Evolutionary conservation across 2,329 filamentous ascomycete species (phyloP), one percentile per base, ranked within the genome.

Genomic region (Penicillium sp.): DNA sequence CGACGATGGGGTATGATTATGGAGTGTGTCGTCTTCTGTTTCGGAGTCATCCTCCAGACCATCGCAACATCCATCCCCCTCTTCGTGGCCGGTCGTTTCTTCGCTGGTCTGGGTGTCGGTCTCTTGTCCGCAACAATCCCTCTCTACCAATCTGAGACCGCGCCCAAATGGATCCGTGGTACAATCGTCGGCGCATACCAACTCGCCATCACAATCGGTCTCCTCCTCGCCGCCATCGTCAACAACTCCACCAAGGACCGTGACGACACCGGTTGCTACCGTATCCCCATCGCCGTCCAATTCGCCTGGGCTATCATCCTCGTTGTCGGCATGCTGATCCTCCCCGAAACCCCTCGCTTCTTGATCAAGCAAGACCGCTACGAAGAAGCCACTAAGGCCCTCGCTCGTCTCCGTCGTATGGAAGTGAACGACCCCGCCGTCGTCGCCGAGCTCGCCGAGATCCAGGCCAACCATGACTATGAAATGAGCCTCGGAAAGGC

Each of bases 401-500:
- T 95, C 9, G 74, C 82, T 47, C 81, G 80, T 53, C 82, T 95
- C 27, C 88, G 90, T 66, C 87, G 88, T 55, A 86, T 66, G 34
- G 65, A 94, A 75, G 80, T 86, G 41, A 70, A 77, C 52, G 82
- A 88, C 51, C 91, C 87, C 25, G 82, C 87, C 56, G 88, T 85
- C 70, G 84, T 93, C 73, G 79, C 83, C 56, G 90, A 95, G 76
- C 81, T 94, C 42, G 81, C 87, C 35, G 90, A 95, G 77, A 90
- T 96, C 64, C 81, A 92, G 59, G 90, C 90, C 76, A 95, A 94
- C 79, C 85, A 93, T 74, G 89, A 90, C 74, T 90, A 91, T 72
- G 91, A 96, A 21, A 35, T 87, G 64, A 64, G 49, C 39, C 31
- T 58, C 9, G 56, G 52, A 29, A 37, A 31, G 13, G 39, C 58